Evolutionary conservation across 257 asterid species (phyloP), one percentile per base, ranked within the genome.

Genomic region (Cynanchum wilfordii): DNA sequence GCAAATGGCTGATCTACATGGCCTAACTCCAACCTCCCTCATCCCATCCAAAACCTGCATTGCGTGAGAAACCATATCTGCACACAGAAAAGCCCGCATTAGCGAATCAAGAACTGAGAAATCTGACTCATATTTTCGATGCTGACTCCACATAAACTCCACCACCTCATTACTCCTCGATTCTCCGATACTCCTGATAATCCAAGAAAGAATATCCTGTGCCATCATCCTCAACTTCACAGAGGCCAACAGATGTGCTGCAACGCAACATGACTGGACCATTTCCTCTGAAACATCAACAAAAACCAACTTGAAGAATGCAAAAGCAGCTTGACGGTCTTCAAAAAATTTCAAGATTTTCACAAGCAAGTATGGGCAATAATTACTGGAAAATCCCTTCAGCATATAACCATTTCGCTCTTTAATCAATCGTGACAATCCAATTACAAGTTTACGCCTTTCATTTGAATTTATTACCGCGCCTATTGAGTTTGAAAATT

Each of bases 51-150:
- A 75, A 79, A 91, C 85, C 81, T 87, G 90, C 82, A 87, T 62
- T 52, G 96, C 96, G 72, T 76, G 76, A 40, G 77, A 74, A 74
- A 81, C 65, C 96, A 91, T 89, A 76, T 79, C 93, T 4, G 86
- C 91, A 33, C 86, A 83, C 51, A 95, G 72, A 81, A 91, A 94
- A 2, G 96, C 83, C 65, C 96, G 87, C 97, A 91, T 88, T 45
- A 94, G 82, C 1, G 97, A 73, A 87, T 94, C 90, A 42, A 94
- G 92, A 78, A 91, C 82, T 0, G 81, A 85, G 74, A 86, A 87
- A 70, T 87, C 90, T 12, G 80, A 67, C 40, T 78, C 82, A 64
- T 71, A 79, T 73, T 73, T 79, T 55, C 29, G 66, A 56, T 81
- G 76, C 69, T 82, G 86, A 65, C 79, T 68, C 97, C 95, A 89